A percentile compares a stretch with the other conserved stretches of the same genome.
phyloP scores from a whole-genome alignment of 257 asterid genomes.

The Solanum chiquidenum region DNA sequence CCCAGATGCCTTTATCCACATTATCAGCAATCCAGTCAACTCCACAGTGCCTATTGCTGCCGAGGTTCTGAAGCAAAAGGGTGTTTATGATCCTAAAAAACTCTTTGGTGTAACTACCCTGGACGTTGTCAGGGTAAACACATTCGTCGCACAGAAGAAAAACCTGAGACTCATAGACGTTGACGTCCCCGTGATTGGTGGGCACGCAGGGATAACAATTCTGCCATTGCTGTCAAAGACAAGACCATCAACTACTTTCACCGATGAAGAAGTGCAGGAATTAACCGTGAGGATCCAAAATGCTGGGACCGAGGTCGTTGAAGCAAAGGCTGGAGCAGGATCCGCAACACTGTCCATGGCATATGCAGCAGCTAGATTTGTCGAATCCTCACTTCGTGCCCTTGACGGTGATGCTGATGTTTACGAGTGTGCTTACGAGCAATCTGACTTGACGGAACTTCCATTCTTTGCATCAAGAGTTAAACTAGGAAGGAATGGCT shows the following conservation, averaged over 20 bases:
- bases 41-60: slow-evolving; percentile 12
- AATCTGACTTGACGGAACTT: slow-evolving; percentile 9
- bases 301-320: slow-evolving; percentile 11
- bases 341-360: slow-evolving; percentile 6
- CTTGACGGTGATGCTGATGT: slow-evolving; percentile 9
- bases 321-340: neutral
- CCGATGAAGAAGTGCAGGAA: slow-evolving; percentile 4
- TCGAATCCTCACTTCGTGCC: slow-evolving; percentile 10
- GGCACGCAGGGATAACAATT: slow-evolving; percentile 9
- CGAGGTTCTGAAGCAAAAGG: slow-evolving; percentile 11
- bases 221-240: slow-evolving; percentile 9
- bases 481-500: slow-evolving; percentile 5
- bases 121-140: slow-evolving; percentile 12
- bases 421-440: slow-evolving; percentile 4
- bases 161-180: slow-evolving; percentile 8
- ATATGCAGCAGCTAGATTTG: slow-evolving; percentile 11
- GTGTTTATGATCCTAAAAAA: slow-evolving; percentile 8
- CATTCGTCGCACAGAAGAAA: neutral
- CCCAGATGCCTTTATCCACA: slow-evolving; percentile 10
- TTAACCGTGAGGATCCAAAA: slow-evolving; percentile 9
- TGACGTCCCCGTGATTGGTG: slow-evolving; percentile 11
- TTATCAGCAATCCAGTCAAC: slow-evolving; percentile 9
- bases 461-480: slow-evolving; percentile 15
- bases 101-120: slow-evolving; percentile 12
- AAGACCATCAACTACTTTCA: slow-evolving; percentile 7